Evolutionary conservation across 768 basidiomycete species (phyloP), one percentile per base, ranked within the genome.

Genomic region (Sporobolomyces phaffii): DNA sequence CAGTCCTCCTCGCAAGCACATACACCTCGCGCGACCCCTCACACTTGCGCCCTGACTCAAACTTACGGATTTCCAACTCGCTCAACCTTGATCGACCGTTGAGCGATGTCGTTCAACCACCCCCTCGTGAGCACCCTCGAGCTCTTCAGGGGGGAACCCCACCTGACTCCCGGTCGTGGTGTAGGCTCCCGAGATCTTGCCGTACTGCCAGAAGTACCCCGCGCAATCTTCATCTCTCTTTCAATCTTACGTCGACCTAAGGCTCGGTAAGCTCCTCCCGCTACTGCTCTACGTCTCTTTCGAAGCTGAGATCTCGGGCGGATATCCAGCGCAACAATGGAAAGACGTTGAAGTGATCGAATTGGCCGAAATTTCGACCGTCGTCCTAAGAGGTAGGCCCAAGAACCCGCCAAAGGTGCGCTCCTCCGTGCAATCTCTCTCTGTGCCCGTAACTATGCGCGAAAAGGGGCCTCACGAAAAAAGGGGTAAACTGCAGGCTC

Each of bases 301-400:
- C n/a, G n/a, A n/a, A n/a, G n/a, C n/a, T n/a, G n/a, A n/a, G n/a
- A n/a, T n/a, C n/a, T n/a, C n/a, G n/a, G n/a, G n/a, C n/a, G n/a
- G n/a, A n/a, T n/a, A n/a, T n/a, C n/a, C 22, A 70, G 69, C 69
- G 18, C 69, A 70, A 44, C 54, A 59, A 45, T 70, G 69, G 69
- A 48, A 33, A 20, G 64, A 66, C 26, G 31, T 70, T 38, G 47
- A 60, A 38, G 69, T 66, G 33, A 34, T 70, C 4, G 70, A 72
- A 20, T 53, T 71, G 5, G 58, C 50, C 6, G 59, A 64, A 41
- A 67, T 60, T 40, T 33, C 33, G 3, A 61, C 54, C 18, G 62
- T 49, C 36, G 60, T 64, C 41, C 18, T 72, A 7, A 29, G 49
- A n/a, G 70, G 62, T 4, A 14, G 24, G 26, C 62, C 59, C 4